Evolutionary conservation across 495 filamentous ascomycete genomes (phyloP).

Genomic region (Polyplosphaeria fusca): DNA sequence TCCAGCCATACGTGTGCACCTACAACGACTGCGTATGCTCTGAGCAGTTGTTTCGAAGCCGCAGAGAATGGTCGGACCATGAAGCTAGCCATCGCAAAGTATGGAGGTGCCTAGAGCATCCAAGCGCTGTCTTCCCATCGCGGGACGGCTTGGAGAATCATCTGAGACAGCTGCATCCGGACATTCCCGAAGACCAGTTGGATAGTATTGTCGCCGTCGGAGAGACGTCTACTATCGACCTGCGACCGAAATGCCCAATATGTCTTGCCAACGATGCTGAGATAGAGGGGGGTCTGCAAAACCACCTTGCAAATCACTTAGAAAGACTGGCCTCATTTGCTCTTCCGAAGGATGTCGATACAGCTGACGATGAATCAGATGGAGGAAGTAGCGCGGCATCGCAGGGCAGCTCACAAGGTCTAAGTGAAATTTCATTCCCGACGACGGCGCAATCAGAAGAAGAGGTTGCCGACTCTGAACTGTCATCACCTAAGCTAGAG

Average conservation of each 20-base stretch:
- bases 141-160: constrained; percentile 19
- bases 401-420: constrained; percentile 13
- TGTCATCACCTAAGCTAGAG: no score
- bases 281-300: constrained; percentile 28
- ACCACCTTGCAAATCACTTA: constrained; percentile 32
- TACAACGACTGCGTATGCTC: constrained; percentile 18
- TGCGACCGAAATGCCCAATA: constrained; percentile 27
- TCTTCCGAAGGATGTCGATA: constrained; percentile 15
- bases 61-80: constrained; percentile 30
- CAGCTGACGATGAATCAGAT: constrained; percentile 22
- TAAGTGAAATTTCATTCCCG: constrained; percentile 2
- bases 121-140: constrained; percentile 17
- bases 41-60: constrained; percentile 30
- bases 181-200: constrained; percentile 23
- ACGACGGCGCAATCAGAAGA: background rate
- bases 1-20: constrained; percentile 33
- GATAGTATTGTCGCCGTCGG: constrained; percentile 27
- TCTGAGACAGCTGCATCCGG: constrained; percentile 14
- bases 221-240: constrained; percentile 28
- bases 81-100: constrained; percentile 29
- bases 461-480: no score
- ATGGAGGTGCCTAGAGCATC: constrained; percentile 33
- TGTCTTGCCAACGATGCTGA: constrained; percentile 23
- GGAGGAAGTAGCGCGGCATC: constrained; percentile 23
- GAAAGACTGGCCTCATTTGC: constrained; percentile 30